phyloP scores from a whole-genome alignment of 129 eudicot genomes.

The Saposhnikovia divaricata region DNA sequence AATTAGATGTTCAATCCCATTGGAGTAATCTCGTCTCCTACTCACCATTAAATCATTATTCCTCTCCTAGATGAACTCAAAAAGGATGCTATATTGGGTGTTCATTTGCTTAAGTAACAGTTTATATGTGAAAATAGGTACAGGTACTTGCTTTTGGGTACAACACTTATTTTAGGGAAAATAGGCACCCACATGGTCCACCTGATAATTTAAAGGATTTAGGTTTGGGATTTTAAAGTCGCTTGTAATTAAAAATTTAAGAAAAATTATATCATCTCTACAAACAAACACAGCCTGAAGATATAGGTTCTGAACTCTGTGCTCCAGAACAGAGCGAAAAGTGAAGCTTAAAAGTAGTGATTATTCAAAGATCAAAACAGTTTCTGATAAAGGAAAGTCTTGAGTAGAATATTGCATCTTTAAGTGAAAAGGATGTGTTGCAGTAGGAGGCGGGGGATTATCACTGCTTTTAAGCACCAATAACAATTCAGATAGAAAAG shows the following conservation, averaged over 20 bases:
- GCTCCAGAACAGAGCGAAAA: not conserved
- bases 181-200: no score
- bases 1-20: not conserved
- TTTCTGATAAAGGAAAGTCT: not conserved
- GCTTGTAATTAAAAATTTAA: no score
- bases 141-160: not conserved
- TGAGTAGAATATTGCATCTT: not conserved
- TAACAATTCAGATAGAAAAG: not conserved
- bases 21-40: not conserved
- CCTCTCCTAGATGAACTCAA: not conserved
- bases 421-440: not conserved
- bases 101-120: not conserved
- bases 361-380: not conserved
- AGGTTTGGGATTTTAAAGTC: not conserved
- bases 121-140: not conserved
- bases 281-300: not conserved
- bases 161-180: not conserved
- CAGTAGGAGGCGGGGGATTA: not conserved
- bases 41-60: not conserved
- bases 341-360: not conserved
- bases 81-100: not conserved
- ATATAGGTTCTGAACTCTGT: not conserved
- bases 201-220: not conserved
- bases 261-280: not conserved
- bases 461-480: not conserved